Percentiles rank a stretch among this genome's conserved stretches.
These are phyloP conservation scores for Penicillium roqueforti DNA, from an alignment of 495 filamentous ascomycete genomes.

Conservation along the genomic window DNA sequence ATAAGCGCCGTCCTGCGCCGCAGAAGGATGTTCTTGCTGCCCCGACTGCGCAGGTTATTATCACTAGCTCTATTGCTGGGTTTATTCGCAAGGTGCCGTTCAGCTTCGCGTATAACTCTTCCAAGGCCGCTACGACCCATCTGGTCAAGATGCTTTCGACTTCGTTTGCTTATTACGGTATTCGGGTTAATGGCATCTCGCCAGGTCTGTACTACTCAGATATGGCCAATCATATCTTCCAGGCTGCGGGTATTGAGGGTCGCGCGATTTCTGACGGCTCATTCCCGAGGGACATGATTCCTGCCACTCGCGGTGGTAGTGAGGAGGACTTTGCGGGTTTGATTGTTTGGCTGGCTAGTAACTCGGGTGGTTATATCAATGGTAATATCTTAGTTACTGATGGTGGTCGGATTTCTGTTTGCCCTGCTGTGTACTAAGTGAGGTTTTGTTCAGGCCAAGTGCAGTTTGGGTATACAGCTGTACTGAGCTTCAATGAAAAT, in stretches of 20 bases:
- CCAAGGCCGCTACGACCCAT: slow-evolving; percentile 62
- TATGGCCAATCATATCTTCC: slow-evolving; percentile 46
- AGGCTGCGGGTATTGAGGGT: slow-evolving; percentile 13
- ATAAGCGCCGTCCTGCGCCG: slow-evolving; percentile 41
- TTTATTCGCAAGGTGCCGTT: slow-evolving; percentile 54
- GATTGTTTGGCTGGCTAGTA: slow-evolving; percentile 59
- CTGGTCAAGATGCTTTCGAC: slow-evolving; percentile 59
- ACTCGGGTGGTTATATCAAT: slow-evolving; percentile 58
- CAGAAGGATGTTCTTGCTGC: slow-evolving; percentile 36
- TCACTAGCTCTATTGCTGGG: slow-evolving; percentile 58
- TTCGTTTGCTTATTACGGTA: slow-evolving; percentile 51
- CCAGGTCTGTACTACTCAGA: slow-evolving; percentile 64
- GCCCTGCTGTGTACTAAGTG: slow-evolving; percentile 46
- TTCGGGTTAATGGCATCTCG: slow-evolving; percentile 61
- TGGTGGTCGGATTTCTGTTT: slow-evolving; percentile 51
- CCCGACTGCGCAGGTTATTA: slow-evolving; percentile 58
- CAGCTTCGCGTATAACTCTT: slow-evolving; percentile 58
- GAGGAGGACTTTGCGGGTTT: slow-evolving; percentile 62
- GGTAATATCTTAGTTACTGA: slow-evolving; percentile 54
- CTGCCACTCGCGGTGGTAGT: slow-evolving; percentile 48
- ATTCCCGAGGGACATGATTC: slow-evolving; percentile 45
- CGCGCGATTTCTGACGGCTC: slow-evolving; percentile 37
- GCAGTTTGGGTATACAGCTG: background rate
- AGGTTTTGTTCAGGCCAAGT: background rate
- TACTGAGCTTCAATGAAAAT: background rate